Evolutionary conservation across 2,329 filamentous ascomycete genomes (phyloP).

Genomic region (Intubia oerlemansii): DNA sequence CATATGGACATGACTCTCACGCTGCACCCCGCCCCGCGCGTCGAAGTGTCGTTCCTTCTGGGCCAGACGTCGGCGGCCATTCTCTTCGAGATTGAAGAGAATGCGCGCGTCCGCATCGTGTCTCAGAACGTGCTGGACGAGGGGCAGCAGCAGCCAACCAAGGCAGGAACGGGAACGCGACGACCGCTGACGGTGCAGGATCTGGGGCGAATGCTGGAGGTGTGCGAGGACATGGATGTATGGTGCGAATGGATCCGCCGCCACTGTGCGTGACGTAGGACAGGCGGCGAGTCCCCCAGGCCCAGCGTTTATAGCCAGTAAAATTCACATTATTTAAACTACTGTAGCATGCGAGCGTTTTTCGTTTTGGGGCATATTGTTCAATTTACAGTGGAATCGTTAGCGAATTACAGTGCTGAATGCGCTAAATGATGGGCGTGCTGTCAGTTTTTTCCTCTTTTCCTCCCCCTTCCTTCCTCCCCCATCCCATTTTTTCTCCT

Average conservation of each 20-base stretch:
- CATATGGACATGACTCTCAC: conserved; percentile 30
- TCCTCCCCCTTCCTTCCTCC: background rate
- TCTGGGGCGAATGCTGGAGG: conserved; percentile 23
- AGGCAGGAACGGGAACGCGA: conserved; percentile 12
- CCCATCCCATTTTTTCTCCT: background rate
- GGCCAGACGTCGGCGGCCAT: conserved; percentile 25
- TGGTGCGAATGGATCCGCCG: conserved; percentile 32
- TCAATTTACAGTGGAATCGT: no score
- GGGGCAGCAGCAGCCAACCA: conserved; percentile 1
- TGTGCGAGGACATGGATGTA: conserved; percentile 28
- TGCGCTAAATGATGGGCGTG: no score
- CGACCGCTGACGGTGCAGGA: conserved; percentile 18
- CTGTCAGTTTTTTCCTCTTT: no score
- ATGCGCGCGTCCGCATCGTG: conserved; percentile 34
- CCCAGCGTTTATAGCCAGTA: no score
- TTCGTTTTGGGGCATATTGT: no score
- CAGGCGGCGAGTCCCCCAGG: no score
- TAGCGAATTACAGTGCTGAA: no score
- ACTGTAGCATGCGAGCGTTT: no score
- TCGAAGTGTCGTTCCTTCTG: conserved; percentile 34
- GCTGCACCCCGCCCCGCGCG: conserved; percentile 24
- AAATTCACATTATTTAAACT: no score
- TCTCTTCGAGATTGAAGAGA: conserved; percentile 34
- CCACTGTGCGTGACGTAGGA: conserved; percentile 11
- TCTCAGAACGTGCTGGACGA: conserved; percentile 32